Base-by-base conservation (phyloP, 2,329 filamentous ascomycete species). In the Paecilomyces niveus region DNA sequence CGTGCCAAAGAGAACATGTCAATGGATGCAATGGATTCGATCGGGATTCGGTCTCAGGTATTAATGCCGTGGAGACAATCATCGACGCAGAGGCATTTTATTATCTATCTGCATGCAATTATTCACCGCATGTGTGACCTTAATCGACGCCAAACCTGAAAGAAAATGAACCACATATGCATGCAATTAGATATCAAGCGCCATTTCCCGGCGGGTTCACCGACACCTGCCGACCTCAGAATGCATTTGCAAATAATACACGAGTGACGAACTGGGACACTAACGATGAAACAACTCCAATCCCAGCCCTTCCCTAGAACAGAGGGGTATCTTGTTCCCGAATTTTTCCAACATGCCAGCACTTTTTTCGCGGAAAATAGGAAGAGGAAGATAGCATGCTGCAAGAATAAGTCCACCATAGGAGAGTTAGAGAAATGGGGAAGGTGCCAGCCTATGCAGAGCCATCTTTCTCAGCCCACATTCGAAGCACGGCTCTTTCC, bases 401-500 rank as follows among this genome's bases (percentile, higher is more conserved):
- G 7, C n/a, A 52, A 55, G 13, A 33, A 31, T n/a, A 29, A 18
- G 22, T n/a, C 51, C 15, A 58, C 24, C 13, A 18, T 32, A 55
- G n/a, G 9, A 24, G 22, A 21, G 11, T 26, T 4, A 49, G 11
- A 55, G 31, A 49, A 45, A 26, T 2, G 6, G 32, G 26, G n/a
- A 33, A 54, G n/a, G 32, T 18, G 29, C 9, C 15, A 22, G 26
- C 10, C 53, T 54, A 32, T 21, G 6, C 32, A 18, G 61, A 58
- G 52, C 68, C 69, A 39, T 70, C 69, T 55, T 61, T 67, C 55
- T 72, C 69, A 55, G 74, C 74, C 67, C 74, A 74, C 61, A 72
- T 72, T 51, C 76, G 67, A 51, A 80, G 65, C 55, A 78, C 72
- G n/a, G 76, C 74, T 49, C 76, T 67, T 58, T 78, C 76, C n/a